Conservation (phyloP, 805 yeast species). For the Metschnikowia sp. region DNA sequence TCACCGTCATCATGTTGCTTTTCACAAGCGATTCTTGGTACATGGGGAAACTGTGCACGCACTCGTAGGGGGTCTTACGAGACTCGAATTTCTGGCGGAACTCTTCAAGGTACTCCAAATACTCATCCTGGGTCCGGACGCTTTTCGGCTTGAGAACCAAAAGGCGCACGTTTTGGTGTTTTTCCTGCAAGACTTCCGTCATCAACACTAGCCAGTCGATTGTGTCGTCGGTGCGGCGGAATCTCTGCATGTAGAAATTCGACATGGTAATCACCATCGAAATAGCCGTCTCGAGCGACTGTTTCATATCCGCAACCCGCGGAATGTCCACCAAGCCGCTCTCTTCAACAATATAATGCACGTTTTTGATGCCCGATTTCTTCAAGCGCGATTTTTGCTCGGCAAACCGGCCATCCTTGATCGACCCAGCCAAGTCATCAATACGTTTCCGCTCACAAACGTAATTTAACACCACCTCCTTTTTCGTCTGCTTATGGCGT, state of each 20-base stretch:
- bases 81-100: conserved; percentile 47
- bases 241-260: conserved; percentile 63
- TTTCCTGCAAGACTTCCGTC: conserved; percentile 41
- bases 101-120: conserved; percentile 34
- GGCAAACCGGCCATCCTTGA: conserved; percentile 80
- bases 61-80: conserved; percentile 25
- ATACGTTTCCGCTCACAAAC: conserved; percentile 89
- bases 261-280: conserved; percentile 65
- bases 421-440: conserved; percentile 80
- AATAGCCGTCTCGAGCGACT: conserved; percentile 73
- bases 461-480: conserved; percentile 69
- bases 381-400: conserved; percentile 82
- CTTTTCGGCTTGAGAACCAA: conserved; percentile 51
- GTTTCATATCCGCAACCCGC: conserved; percentile 42
- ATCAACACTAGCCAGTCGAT: conserved; percentile 52
- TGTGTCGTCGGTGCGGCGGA: conserved; percentile 73
- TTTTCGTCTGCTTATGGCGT: conserved; percentile 50
- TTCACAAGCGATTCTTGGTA: conserved; percentile 73
- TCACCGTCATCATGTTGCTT: conserved; percentile 63
- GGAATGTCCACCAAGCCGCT: conserved; percentile 44
- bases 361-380: conserved; percentile 62
- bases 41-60: conserved; percentile 31
- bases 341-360: conserved; percentile 81
- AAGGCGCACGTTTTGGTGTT: conserved; percentile 37
- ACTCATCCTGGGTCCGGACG: conserved; percentile 50